phyloP scores from a whole-genome alignment of 2,329 filamentous ascomycete genomes.

The Botrytis pseudocinerea region DNA sequence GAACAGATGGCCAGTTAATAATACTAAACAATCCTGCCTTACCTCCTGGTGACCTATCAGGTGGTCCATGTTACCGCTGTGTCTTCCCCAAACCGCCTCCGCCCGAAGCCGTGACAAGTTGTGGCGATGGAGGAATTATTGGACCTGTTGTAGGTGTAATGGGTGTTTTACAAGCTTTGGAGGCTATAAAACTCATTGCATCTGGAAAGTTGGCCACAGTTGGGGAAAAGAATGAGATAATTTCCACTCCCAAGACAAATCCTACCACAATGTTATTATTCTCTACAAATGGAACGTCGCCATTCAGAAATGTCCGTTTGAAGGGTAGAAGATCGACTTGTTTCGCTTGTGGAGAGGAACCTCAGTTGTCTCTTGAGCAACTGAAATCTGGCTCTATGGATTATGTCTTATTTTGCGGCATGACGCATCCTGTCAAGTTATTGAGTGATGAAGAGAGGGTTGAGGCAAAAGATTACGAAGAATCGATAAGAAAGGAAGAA shows the following conservation, averaged over 20 bases:
- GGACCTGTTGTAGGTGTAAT: constrained; percentile 91
- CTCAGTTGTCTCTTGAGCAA: constrained; percentile 62
- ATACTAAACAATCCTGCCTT: constrained; percentile 79
- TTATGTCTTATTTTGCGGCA: constrained; percentile 85
- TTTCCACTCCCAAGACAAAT: constrained; percentile 25
- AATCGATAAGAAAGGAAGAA: constrained; percentile 31
- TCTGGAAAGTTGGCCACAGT: constrained; percentile 31
- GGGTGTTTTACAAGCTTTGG: constrained; percentile 88
- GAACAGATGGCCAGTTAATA: constrained; percentile 86
- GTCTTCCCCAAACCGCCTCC: constrained; percentile 88
- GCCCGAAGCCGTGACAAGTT: constrained; percentile 77
- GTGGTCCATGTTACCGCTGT: constrained; percentile 90
- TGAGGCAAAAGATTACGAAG: constrained; percentile 58
- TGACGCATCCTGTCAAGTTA: constrained; percentile 53
- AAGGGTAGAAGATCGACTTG: constrained; percentile 69
- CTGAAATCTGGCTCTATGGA: constrained; percentile 69
- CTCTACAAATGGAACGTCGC: constrained; percentile 52
- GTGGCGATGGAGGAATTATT: constrained; percentile 88
- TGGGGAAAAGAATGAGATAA: constrained; percentile 31
- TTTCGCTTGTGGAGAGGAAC: constrained; percentile 68
- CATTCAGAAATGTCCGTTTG: constrained; percentile 76
- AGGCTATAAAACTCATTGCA: constrained; percentile 81
- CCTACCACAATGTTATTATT: constrained; percentile 47
- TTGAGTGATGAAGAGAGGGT: constrained; percentile 68
- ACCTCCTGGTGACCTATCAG: constrained; percentile 54